Evolutionary conservation across 1,284 basidiomycete species (phyloP).

Genomic region (Chalciporus sp.): DNA sequence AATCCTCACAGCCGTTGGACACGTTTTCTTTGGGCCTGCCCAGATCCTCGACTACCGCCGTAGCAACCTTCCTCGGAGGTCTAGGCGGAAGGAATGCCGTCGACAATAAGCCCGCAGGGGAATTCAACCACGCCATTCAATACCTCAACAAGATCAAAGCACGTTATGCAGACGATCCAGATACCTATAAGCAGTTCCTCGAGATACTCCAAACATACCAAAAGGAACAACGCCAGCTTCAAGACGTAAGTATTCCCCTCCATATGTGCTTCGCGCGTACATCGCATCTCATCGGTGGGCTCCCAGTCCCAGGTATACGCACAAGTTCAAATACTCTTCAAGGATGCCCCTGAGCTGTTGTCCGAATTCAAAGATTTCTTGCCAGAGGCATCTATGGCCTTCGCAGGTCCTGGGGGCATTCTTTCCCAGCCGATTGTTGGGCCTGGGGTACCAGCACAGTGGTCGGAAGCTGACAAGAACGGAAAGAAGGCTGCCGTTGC

Average conservation of each 20-base stretch:
- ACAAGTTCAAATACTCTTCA: conserved; percentile 92
- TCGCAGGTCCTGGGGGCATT: conserved; percentile 41
- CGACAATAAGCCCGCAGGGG: conserved; percentile 55
- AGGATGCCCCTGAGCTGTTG: conserved; percentile 89
- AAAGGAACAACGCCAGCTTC: conserved; percentile 87
- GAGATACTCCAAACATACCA: conserved; percentile 98
- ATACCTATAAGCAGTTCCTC: conserved; percentile 97
- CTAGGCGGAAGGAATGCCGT: conserved; percentile 48
- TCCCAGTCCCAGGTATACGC: conserved; percentile 79
- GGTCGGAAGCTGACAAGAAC: conserved; percentile 48
- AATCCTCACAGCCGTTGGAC: conserved; percentile 39
- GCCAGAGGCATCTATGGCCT: conserved; percentile 63
- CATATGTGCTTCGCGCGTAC: not conserved
- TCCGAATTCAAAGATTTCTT: conserved; percentile 97
- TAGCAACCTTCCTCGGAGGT: conserved; percentile 62
- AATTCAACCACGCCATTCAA: conserved; percentile 98
- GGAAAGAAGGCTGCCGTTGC: conserved; percentile 43
- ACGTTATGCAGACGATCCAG: conserved; percentile 87
- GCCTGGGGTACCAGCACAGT: conserved; percentile 36
- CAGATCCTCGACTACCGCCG: conserved; percentile 44
- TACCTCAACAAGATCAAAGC: conserved; percentile 99
- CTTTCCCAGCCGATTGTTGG: conserved; percentile 45
- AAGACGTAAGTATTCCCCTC: conserved; percentile 67
- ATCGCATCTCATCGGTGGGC: conserved; percentile 11
- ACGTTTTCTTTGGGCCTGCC: conserved; percentile 42